Base-by-base conservation (phyloP, 805 yeast genomes). In the Kurtzmaniella cleridarum region DNA sequence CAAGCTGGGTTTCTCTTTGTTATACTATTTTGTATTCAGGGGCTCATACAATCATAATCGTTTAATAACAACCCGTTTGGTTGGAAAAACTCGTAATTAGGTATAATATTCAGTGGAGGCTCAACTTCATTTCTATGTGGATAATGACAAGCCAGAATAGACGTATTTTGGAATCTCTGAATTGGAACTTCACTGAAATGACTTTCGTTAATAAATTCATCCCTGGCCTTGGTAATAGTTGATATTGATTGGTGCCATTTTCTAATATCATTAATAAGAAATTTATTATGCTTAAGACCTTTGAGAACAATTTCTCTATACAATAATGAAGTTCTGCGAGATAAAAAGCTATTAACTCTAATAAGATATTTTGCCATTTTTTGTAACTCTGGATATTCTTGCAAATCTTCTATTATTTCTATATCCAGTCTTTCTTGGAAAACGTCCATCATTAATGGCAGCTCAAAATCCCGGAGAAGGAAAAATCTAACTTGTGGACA, bases 401-500 rank as follows among this genome's bases (percentile, higher is more conserved):
- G 24, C 24, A 20, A 20, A 20, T 20, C 24, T 20, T 20, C 24
- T 20, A 20, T 20, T 5, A 20, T 20, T 20, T 20, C 24, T 20
- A 8, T 5, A 20, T 46, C 42, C 15, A 33, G 32, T 30, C 36
- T 20, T 12, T 43, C 24, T 20, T 18, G 16, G 36, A 55, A 60
- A 3, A 65, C 62, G 36, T 66, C 71, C 32, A 60, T 42, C 64
- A 64, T 64, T 38, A 66, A 52, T 2, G 73, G 71, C 37, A 59
- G 51, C 42, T 64, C 71, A 42, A 66, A 66, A 47, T 66, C 73
- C 20, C 70, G 42, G 9, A 66, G 42, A 39, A 60, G 64, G 47
- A 60, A 63, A 42, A 58, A 66, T 41, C 60, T 64, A n/a, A 65
- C 56, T 35, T 66, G 73, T 2, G 73, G 73, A 17, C 59, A 49